Base-by-base conservation (phyloP, 2,329 filamentous ascomycete genomes). In the Leptographium lundbergii region DNA sequence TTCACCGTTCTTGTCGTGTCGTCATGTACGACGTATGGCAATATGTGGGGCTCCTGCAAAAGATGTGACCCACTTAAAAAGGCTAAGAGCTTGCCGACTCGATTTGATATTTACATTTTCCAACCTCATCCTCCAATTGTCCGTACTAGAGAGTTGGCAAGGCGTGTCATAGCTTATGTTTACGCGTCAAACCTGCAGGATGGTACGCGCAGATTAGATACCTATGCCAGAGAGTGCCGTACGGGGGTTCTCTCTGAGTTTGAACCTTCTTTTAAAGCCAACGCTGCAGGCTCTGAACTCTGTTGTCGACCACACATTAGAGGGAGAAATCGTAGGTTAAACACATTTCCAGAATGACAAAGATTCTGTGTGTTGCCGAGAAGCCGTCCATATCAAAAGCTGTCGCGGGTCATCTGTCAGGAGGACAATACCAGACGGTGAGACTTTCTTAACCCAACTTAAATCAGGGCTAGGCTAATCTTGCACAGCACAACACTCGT, bases 321-420 rank as follows among this genome's bases (percentile, higher is more conserved):
- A 50, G 51, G 25, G 52, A n/a, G 19, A 34, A 24, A 6, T n/a
- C 29, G 22, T 24, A 54, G 53, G 34, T 6, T n/a, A 9, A 42
- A 5, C 32, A 24, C 6, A 39, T 13, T 32, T 54, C 25, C 62
- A 70, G 63, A 57, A 78, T 74, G 69, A 81, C 81, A 73, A 79
- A 70, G 66, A 74, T 81, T 47, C 70, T 81, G 14, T 81, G 79
- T 63, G 79, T 81, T 66, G 79, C 79, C 50, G 79, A 81, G 65
- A 81, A 99, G 79, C 91, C 91, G 42, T 95, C 92, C 50, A 96
- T 99, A 63, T 90, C 94, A 60, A 96, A 94, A 73, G 91, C 92
- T 45, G 92, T 99, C 56, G 89, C 94, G 47, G 82, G 85, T 60
- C 92, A 97, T 76, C 80, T 99, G 32, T 88, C 88, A 36, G 92